These are phyloP conservation scores for Serendipita vermifera DNA, from an alignment of 768 basidiomycete species.

Conservation along the genomic window DNA sequence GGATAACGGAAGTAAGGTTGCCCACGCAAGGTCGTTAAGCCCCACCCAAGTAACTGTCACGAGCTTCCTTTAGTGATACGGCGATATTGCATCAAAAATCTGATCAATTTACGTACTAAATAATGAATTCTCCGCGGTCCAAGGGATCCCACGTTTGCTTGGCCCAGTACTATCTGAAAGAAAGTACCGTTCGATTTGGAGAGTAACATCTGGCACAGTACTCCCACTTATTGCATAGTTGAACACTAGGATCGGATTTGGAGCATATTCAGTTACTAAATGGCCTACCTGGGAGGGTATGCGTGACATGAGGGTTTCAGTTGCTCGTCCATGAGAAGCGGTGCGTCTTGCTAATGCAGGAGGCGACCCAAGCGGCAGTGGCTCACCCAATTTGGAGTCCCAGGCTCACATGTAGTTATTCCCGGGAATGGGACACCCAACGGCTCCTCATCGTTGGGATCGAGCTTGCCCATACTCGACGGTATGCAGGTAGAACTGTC, in stretches of 20 bases:
- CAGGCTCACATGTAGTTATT: neutral
- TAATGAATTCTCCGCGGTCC: neutral
- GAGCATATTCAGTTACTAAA: conserved; percentile 1
- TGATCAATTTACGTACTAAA: conserved; percentile 1
- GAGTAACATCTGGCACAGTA: neutral
- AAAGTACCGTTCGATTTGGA: neutral
- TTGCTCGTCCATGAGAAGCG: no score
- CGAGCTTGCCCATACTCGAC: neutral
- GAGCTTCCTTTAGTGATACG: neutral
- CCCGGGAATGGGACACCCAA: conserved; percentile 2
- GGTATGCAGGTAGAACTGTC: conserved; percentile 7
- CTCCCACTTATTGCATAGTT: conserved; percentile 5
- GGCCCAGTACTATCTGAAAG: neutral
- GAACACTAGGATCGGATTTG: neutral
- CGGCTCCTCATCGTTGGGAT: conserved; percentile 2
- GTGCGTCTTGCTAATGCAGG: no score
- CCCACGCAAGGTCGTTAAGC: conserved; percentile 1
- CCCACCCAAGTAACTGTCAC: conserved; percentile 6
- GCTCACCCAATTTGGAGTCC: conserved; percentile 8
- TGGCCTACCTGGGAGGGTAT: neutral
- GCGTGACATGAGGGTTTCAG: neutral
- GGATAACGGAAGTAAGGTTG: neutral
- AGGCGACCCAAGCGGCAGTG: neutral
- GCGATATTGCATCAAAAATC: no score
- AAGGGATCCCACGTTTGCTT: neutral